A percentile compares a stretch with the other conserved stretches of the same genome.
These are phyloP conservation scores for Xerocomus amazonicus DNA, from an alignment of 1,284 basidiomycete genomes.

Conservation along the genomic window DNA sequence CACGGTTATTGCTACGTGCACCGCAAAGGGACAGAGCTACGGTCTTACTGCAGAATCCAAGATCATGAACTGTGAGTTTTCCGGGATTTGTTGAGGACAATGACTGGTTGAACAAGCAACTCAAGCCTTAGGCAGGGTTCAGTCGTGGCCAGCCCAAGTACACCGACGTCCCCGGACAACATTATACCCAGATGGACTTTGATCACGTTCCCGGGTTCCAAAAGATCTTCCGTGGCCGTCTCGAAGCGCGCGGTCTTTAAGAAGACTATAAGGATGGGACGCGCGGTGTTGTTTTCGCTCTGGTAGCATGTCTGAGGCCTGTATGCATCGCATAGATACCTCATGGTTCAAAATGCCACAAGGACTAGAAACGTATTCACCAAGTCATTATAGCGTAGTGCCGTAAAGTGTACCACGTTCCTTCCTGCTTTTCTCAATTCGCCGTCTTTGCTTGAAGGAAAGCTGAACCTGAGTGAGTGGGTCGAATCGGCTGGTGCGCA, in stretches of 20 bases:
- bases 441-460: too few relatives aligned
- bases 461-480: too few relatives aligned
- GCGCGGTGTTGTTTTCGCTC: too few relatives aligned
- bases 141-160: slow-evolving; percentile 24
- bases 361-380: too few relatives aligned
- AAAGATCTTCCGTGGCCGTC: slow-evolving; percentile 30
- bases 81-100: neutral
- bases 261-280: neutral
- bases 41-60: slow-evolving; percentile 25
- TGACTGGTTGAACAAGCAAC: slow-evolving; percentile 35
- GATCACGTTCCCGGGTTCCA: slow-evolving; percentile 34
- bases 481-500: too few relatives aligned
- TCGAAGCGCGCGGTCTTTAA: slow-evolving; percentile 29
- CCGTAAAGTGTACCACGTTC: too few relatives aligned
- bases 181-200: slow-evolving; percentile 35
- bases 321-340: too few relatives aligned
- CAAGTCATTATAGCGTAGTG: too few relatives aligned
- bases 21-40: slow-evolving; percentile 26
- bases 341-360: too few relatives aligned
- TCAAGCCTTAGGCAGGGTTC: slow-evolving; percentile 30
- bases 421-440: too few relatives aligned
- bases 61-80: slow-evolving; percentile 30
- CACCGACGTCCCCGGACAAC: slow-evolving; percentile 32
- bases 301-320: too few relatives aligned
- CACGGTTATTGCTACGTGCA: slow-evolving; percentile 24